A percentile compares a stretch with the other conserved stretches of the same genome.
Evolutionary conservation across 1,284 basidiomycete genomes (phyloP).

Genomic region (Fistulinella cinereoalba): DNA sequence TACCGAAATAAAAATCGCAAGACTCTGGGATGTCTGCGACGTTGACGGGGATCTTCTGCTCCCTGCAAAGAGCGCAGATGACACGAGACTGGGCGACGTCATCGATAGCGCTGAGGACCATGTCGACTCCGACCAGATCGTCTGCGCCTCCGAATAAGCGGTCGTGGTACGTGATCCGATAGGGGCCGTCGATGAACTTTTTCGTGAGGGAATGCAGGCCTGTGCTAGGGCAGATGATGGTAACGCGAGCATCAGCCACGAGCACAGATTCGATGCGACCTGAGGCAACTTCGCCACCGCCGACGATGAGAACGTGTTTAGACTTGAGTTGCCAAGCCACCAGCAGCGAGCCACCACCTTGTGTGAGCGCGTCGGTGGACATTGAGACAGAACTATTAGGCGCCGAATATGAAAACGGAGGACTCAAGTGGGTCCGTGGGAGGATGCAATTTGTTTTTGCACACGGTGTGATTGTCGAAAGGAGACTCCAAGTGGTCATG

Average conservation of each 20-base stretch:
- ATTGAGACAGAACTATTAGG: conserved; percentile 9
- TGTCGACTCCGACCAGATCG: conserved; percentile 69
- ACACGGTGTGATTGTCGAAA: background rate
- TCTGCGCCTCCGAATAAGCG: conserved; percentile 58
- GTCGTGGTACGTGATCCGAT: conserved; percentile 70
- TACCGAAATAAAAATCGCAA: conserved; percentile 99
- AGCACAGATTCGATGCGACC: conserved; percentile 74
- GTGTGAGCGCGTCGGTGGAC: conserved; percentile 4
- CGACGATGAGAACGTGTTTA: conserved; percentile 80
- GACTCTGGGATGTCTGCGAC: conserved; percentile 93
- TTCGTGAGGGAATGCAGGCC: conserved; percentile 63
- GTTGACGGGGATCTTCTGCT: conserved; percentile 81
- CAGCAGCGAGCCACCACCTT: conserved; percentile 68
- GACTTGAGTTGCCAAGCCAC: conserved; percentile 85
- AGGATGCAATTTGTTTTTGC: background rate
- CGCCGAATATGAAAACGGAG: background rate
- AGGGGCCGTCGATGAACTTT: conserved; percentile 48
- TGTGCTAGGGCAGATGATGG: conserved; percentile 57
- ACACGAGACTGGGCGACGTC: conserved; percentile 68
- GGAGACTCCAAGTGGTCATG: conserved; percentile 14
- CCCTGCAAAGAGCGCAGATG: conserved; percentile 74
- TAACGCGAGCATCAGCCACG: conserved; percentile 58
- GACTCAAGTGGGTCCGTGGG: conserved; percentile 5
- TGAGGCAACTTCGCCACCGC: conserved; percentile 86
- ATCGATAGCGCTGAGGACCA: conserved; percentile 95